Conservation (phyloP, 345 rosid species). For the Pseudoturritis turrita region DNA sequence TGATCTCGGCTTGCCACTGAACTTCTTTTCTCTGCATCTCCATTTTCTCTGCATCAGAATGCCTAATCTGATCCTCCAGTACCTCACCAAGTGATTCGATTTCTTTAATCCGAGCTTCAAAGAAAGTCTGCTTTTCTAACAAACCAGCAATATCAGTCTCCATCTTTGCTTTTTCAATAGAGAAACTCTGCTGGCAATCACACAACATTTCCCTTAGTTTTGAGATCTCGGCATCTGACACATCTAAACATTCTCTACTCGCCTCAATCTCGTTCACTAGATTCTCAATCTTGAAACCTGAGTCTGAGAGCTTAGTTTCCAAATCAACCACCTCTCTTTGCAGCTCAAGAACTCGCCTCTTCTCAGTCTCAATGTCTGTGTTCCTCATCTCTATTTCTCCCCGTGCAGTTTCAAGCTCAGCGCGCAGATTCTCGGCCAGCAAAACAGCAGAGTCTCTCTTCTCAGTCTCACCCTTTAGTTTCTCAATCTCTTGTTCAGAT, state of each 20-base stretch:
- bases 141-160: conserved; percentile 40
- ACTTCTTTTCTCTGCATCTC: conserved; percentile 35
- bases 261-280: conserved; percentile 37
- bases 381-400: conserved; percentile 24
- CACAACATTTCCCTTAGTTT: conserved; percentile 35
- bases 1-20: conserved; percentile 30
- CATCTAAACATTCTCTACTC: conserved; percentile 27
- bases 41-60: conserved; percentile 32
- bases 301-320: conserved; percentile 32
- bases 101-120: conserved; percentile 44
- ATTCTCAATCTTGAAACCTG: conserved; percentile 18
- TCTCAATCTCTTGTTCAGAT: conserved; percentile 56
- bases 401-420: conserved; percentile 38
- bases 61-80: conserved; percentile 42
- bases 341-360: conserved; percentile 25
- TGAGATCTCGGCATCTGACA: conserved; percentile 36
- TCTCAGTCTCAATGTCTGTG: conserved; percentile 36
- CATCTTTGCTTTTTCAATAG: conserved; percentile 50
- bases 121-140: conserved; percentile 36
- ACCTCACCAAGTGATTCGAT: conserved; percentile 32
- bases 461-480: conserved; percentile 42
- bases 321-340: conserved; percentile 33
- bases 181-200: conserved; percentile 47
- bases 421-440: conserved; percentile 9
- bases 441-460: conserved; percentile 27